Percentiles rank a stretch among this genome's conserved stretches.
These are phyloP conservation scores for Moniliella sp. DNA, from an alignment of 1,284 basidiomycete species.

Conservation along the genomic window DNA sequence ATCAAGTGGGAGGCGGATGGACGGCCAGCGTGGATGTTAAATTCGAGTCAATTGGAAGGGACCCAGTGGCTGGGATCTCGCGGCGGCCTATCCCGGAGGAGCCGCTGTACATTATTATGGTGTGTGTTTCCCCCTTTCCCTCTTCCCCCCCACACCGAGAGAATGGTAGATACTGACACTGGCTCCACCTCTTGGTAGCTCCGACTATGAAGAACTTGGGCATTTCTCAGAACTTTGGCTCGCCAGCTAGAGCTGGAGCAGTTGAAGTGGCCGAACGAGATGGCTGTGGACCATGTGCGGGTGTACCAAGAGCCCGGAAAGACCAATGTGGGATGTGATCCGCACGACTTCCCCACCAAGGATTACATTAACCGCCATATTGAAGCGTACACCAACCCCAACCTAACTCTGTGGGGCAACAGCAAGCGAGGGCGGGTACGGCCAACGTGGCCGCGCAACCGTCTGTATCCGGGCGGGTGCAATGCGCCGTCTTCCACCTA, in stretches of 20 bases:
- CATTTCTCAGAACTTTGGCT: constrained; percentile 5
- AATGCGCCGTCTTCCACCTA: no score
- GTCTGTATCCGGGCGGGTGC: constrained; percentile 12
- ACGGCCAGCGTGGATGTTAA: background rate
- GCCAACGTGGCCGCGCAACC: constrained; percentile 9
- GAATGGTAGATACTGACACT: no score
- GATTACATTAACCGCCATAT: constrained; percentile 27
- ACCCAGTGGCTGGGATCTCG: background rate
- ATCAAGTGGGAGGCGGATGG: constrained; percentile 40
- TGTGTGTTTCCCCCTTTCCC: no score
- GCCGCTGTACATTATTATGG: no score
- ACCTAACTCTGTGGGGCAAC: constrained; percentile 21
- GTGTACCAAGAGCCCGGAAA: background rate
- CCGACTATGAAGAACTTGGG: constrained; percentile 28
- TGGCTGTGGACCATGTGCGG: background rate
- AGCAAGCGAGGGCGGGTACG: constrained; percentile 10
- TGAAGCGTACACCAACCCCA: constrained; percentile 13
- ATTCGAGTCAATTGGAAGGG: background rate
- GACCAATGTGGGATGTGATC: constrained; percentile 31
- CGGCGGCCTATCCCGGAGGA: constrained; percentile 1
- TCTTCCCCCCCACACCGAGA: no score
- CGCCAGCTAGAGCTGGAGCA: background rate
- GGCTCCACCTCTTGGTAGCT: no score
- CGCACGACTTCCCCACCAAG: constrained; percentile 22
- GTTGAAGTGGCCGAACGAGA: background rate